Percentiles rank a stretch among this genome's conserved stretches.
Evolutionary conservation across 208 protist species (phyloP).

Genomic region (Acanthamoeba lenticulata): DNA sequence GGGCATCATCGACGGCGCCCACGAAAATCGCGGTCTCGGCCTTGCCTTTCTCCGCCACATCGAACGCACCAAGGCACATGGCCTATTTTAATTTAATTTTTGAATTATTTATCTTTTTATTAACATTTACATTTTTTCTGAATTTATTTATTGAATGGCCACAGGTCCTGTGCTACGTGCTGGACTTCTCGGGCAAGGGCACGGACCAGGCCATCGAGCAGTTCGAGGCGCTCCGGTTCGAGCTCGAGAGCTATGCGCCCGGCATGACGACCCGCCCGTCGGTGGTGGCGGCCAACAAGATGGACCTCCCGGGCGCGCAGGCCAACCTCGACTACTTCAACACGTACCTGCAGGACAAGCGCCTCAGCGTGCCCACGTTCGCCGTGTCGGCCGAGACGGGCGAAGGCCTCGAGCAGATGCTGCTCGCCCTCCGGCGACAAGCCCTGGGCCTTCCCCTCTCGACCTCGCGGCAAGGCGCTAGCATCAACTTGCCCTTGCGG

Average conservation of each 20-base stretch:
- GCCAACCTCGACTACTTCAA: constrained; percentile 63
- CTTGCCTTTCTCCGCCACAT: constrained; percentile 87
- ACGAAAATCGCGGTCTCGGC: constrained; percentile 82
- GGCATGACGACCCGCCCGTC: constrained; percentile 73
- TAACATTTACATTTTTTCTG: not conserved
- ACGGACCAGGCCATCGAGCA: constrained; percentile 70
- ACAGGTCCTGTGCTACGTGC: constrained; percentile 27
- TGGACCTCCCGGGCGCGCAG: constrained; percentile 72
- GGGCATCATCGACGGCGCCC: constrained; percentile 84
- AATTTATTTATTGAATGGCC: not conserved
- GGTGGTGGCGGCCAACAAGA: constrained; percentile 84
- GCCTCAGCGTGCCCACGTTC: not conserved
- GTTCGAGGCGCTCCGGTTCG: constrained; percentile 71
- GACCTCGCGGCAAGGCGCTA: not conserved
- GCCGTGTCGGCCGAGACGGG: not conserved
- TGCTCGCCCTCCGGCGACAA: not conserved
- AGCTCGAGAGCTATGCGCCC: constrained; percentile 72
- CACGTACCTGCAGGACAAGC: not conserved
- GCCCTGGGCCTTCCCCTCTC: not conserved
- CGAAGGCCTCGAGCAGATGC: not conserved
- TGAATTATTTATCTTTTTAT: no score
- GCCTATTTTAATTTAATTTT: no score
- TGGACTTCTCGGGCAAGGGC: not conserved
- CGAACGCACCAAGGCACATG: constrained; percentile 82
- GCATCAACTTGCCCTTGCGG: not conserved